Evolutionary conservation across 768 basidiomycete species (phyloP), one percentile per base, ranked within the genome.

Genomic region (Boletus patriciae): DNA sequence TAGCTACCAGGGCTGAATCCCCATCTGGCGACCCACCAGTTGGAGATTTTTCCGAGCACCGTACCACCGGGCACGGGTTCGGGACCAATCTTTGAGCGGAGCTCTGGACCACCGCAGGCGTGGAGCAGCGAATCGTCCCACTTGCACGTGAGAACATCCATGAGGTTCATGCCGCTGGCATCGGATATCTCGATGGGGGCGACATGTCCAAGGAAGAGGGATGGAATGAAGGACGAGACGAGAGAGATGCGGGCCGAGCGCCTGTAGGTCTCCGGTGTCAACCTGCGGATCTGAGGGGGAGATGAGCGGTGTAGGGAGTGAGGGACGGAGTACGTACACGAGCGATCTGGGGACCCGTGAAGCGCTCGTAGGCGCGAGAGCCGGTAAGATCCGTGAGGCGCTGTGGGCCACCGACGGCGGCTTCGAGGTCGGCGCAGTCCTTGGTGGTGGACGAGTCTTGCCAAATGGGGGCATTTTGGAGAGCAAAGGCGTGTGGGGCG

Each of bases 141-240:
- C 40, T 41, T 37, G 46, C 19, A 29, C 8, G 45, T 29, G 40
- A 57, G n/a, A 7, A 55, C 18, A 10, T 48, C 10, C 57, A 58
- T 58, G 52, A 57, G 56, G 18, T 57, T 57, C 53, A 57, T 55
- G 15, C 52, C 55, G 33, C 57, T 57, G 6, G 47, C 43, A 19
- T 58, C 55, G 42, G 57, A 40, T 44, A 40, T 19, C 8, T 58
- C 55, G 47, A 58, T 57, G 36, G 55, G 57, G 6, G 56, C 56
- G 46, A 58, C 16, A 13, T 12, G 56, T 6, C 57, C 55, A 12
- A 47, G 57, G 12, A 58, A 58, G 42, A 49, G 46, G 29, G 57
- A 57, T 0, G 56, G 12, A 8, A 57, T 9, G 11, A 55, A 56
- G 19, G 55, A 56, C 9, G 55, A 56, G 23, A 56, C 23, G 2